Evolutionary conservation across 768 basidiomycete genomes (phyloP).

Genomic region (Tylopilus plumbeoviolaceoides): DNA sequence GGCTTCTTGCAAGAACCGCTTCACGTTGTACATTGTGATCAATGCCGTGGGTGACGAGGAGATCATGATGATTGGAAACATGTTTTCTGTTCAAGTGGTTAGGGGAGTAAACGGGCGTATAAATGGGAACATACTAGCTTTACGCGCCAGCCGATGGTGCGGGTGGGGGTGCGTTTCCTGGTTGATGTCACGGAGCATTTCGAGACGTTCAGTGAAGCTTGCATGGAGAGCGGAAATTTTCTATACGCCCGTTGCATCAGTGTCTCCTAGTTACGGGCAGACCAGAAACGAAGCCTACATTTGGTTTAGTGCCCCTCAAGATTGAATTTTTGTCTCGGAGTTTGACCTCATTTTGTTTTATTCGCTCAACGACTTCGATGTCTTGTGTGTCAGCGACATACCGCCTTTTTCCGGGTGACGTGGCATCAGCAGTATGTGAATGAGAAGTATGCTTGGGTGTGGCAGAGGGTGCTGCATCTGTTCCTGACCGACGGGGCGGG

Average conservation of each 20-base stretch:
- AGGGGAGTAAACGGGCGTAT: background rate
- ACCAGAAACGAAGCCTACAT: conserved; percentile 46
- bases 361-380: conserved; percentile 81
- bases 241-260: conserved; percentile 35
- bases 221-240: conserved; percentile 78
- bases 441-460: conserved; percentile 21
- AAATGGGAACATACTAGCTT: conserved; percentile 52
- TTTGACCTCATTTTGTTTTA: conserved; percentile 69
- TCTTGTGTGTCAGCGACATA: conserved; percentile 55
- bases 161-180: conserved; percentile 40
- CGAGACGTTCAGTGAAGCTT: too few species aligned
- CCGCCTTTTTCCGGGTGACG: background rate
- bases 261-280: background rate
- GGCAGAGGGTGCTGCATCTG: conserved; percentile 15
- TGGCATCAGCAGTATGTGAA: conserved; percentile 10
- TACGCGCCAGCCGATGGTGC: conserved; percentile 47
- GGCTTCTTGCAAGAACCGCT: conserved; percentile 87
- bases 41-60: conserved; percentile 91
- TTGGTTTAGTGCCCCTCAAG: conserved; percentile 76
- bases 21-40: conserved; percentile 67
- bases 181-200: conserved; percentile 67
- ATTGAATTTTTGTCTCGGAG: conserved; percentile 80
- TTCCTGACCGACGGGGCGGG: conserved; percentile 22
- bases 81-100: conserved; percentile 45
- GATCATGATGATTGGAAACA: conserved; percentile 94